Percentiles rank a stretch among this genome's conserved stretches.
Evolutionary conservation across 2,329 filamentous ascomycete species (phyloP).

Genomic region (Colletotrichum viniferum): DNA sequence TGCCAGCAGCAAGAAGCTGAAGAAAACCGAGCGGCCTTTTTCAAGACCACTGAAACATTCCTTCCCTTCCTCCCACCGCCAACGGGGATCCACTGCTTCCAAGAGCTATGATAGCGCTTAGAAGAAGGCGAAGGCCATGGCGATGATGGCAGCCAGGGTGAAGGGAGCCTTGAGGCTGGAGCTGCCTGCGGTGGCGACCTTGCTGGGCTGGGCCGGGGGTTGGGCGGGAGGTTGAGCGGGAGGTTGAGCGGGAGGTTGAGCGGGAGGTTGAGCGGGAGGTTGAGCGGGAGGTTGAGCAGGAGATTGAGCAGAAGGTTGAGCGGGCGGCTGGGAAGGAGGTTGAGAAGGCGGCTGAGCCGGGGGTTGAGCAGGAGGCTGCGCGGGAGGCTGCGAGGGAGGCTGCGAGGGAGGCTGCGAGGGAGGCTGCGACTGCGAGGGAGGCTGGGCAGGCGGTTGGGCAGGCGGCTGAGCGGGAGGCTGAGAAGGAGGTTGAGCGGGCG

Average conservation of each 20-base stretch:
- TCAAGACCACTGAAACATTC: background rate
- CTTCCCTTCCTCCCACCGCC: background rate
- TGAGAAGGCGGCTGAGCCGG: too few relatives aligned
- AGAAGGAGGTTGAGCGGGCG: background rate
- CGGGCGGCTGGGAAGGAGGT: background rate
- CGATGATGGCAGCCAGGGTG: background rate
- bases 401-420: background rate
- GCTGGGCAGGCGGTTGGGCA: background rate
- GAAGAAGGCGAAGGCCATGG: background rate
- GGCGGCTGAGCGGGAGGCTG: background rate
- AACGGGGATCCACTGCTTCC: background rate
- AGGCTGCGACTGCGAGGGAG: background rate
- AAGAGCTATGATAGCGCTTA: background rate
- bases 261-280: background rate
- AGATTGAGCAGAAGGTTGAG: background rate
- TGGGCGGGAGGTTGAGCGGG: background rate
- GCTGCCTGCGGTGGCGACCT: slow-evolving; percentile 7
- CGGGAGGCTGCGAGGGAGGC: background rate
- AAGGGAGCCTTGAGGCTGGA: slow-evolving; percentile 2
- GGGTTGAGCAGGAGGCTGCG: too few relatives aligned
- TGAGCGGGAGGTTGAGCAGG: background rate
- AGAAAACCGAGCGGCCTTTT: background rate
- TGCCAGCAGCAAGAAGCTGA: background rate
- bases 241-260: background rate
- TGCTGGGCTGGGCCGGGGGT: background rate